These are phyloP conservation scores for Ustilago esculenta DNA, from an alignment of 1,284 basidiomycete genomes.

Conservation along the genomic window DNA sequence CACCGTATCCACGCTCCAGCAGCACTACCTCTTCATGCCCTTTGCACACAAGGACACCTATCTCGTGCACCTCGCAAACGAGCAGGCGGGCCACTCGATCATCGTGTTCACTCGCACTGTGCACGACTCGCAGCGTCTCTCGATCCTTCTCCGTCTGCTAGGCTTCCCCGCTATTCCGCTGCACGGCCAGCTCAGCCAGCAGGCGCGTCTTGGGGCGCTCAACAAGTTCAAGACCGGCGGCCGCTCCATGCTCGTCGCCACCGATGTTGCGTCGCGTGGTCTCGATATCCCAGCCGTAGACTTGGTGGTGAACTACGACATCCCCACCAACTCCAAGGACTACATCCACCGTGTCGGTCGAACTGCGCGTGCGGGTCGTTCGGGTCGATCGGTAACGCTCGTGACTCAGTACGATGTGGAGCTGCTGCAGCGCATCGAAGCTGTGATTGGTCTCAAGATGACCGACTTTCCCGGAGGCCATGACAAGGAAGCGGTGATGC, in stretches of 20 bases:
- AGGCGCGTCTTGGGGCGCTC: conserved; percentile 90
- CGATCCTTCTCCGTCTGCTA: conserved; percentile 87
- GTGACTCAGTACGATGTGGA: conserved; percentile 99
- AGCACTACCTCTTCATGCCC: conserved; percentile 95
- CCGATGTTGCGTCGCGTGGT: conserved; percentile 92
- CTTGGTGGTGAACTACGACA: conserved; percentile 96
- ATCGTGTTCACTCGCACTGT: conserved; percentile 98
- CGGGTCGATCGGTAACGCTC: conserved; percentile 93
- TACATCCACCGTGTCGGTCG: conserved; percentile 98
- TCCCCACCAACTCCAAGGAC: conserved; percentile 97
- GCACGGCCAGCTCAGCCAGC: conserved; percentile 94
- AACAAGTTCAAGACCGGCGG: conserved; percentile 96
- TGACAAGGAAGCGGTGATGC: conserved; percentile 87
- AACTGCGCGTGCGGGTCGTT: conserved; percentile 93
- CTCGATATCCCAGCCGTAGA: conserved; percentile 97
- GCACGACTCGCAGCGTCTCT: conserved; percentile 87
- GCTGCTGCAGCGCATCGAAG: conserved; percentile 84
- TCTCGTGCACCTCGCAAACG: conserved; percentile 88
- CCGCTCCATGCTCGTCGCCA: conserved; percentile 90
- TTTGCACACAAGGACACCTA: conserved; percentile 91
- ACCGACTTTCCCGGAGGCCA: conserved; percentile 79
- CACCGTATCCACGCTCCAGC: conserved; percentile 92
- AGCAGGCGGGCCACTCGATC: conserved; percentile 88
- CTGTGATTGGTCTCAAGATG: conserved; percentile 90
- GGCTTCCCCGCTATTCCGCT: conserved; percentile 95